Percentiles rank a stretch among this genome's conserved stretches.
Conservation (phyloP, 169 alveolate species). For the Plasmodium inui region DNA sequence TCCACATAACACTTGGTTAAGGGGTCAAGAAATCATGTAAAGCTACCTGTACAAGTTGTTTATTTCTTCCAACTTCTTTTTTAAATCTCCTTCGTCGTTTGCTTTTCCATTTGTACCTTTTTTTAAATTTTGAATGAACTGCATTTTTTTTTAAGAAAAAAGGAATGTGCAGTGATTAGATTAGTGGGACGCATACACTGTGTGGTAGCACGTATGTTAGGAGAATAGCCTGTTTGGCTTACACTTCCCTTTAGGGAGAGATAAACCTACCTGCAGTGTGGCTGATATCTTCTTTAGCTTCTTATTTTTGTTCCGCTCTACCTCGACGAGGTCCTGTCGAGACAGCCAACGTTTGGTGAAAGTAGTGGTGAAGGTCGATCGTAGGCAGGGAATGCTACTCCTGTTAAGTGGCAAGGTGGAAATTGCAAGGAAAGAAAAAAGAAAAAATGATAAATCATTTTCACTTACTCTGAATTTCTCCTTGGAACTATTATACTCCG, state of each 20-base stretch:
- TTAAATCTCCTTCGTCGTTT: conserved; percentile 56
- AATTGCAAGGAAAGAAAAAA: neutral
- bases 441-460: neutral
- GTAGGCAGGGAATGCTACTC: neutral
- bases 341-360: neutral
- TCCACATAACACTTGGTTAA: neutral
- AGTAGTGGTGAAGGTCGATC: neutral
- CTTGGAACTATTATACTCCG: conserved; percentile 14
- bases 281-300: conserved; percentile 62
- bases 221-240: neutral
- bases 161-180: neutral
- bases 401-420: neutral
- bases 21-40: neutral
- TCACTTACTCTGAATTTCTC: conserved; percentile 32
- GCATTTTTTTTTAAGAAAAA: neutral
- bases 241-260: neutral
- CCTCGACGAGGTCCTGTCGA: conserved; percentile 29
- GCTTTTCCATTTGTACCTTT: conserved; percentile 28
- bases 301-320: conserved; percentile 40
- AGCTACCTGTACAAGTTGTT: conserved; percentile 37
- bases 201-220: neutral
- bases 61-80: conserved; percentile 56
- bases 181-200: neutral
- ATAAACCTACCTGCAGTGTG: conserved; percentile 37
- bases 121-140: conserved; percentile 70